Base-by-base conservation (phyloP, 1,139 yeast species). In the Kluyveromyces sp. region DNA sequence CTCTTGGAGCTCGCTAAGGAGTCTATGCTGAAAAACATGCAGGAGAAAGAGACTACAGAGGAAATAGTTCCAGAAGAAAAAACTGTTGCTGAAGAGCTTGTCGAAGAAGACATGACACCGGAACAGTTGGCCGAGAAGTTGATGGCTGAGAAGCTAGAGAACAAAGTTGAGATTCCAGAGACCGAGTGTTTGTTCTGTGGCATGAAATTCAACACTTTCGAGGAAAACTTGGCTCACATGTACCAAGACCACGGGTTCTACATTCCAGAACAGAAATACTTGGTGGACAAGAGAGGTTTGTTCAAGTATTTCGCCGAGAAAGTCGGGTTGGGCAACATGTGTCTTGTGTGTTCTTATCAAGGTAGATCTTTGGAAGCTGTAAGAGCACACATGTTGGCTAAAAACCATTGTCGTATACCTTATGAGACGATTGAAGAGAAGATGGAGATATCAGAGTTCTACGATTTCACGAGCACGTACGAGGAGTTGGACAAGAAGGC, bases 371-470 rank as follows among this genome's bases (percentile, higher is more conserved):
- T 92, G 36, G 95, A 86, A 57, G 88, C 95, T 30, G 94, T 84
- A 1, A 80, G 96, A 57, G 94, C 89, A 37, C 99, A 94, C 62
- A 89, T 92, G 96, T 57, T 75, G 11, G 73, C 83, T 35, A 92
- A 92, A 68, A 78, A 86, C 53, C 99, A 92, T 63, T 83, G 89
- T 71, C 77, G 77, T 61, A 80, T 92, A 41, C 97, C 98, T 1
- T 94, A 86, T 63, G 96, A 92, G 54, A 63, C 75, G 3, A 88
- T 84, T 49, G 81, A 84, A 51, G 95, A 89, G 57, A 85, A 83
- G 63, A 69, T 87, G 48, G 99, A 94, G 63, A 77, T 92, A 17
- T 82, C 95, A 0, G 94, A 88, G 47, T 92, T 84, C 58, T 92
- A 89, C 61, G 96, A 92, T 64, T 92, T 89, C 68, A 70, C 81